A percentile compares a stretch with the other conserved stretches of the same genome.
phyloP scores from a whole-genome alignment of 345 rosid genomes.

The Hevea brasiliensis region DNA sequence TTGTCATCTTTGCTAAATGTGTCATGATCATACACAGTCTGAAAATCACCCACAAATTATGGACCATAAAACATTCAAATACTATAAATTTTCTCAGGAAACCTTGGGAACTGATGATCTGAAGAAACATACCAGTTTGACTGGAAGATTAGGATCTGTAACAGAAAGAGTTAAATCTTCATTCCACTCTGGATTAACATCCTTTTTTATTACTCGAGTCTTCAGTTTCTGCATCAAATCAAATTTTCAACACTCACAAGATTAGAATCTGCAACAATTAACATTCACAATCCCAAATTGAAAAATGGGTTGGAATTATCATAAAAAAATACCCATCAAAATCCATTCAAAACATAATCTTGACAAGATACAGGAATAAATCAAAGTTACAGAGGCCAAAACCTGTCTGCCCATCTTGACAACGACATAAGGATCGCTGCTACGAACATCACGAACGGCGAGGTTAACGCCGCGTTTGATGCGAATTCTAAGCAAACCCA shows the following conservation, averaged over 20 bases:
- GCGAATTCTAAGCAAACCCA: slow-evolving; percentile 73
- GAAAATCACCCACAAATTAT: slow-evolving; percentile 13
- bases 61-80: no score
- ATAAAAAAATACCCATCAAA: no score
- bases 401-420: slow-evolving; percentile 78
- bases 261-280: no score
- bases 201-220: slow-evolving; percentile 65
- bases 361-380: no score
- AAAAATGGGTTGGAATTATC: no score
- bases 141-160: slow-evolving; percentile 53
- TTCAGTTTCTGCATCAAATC: slow-evolving; percentile 60
- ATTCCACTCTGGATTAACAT: slow-evolving; percentile 78
- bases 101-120: no score
- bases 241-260: background rate
- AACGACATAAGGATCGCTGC: slow-evolving; percentile 87
- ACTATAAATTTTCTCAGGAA: no score
- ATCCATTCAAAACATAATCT: no score
- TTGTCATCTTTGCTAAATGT: slow-evolving; percentile 65
- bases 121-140: slow-evolving; percentile 57
- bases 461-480: slow-evolving; percentile 74
- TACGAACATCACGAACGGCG: slow-evolving; percentile 71
- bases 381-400: no score
- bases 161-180: slow-evolving; percentile 76
- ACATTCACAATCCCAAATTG: no score
- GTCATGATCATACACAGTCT: slow-evolving; percentile 76